Evolutionary conservation across 2,329 filamentous ascomycete species (phyloP).

Genomic region (Aspergillus sergii): DNA sequence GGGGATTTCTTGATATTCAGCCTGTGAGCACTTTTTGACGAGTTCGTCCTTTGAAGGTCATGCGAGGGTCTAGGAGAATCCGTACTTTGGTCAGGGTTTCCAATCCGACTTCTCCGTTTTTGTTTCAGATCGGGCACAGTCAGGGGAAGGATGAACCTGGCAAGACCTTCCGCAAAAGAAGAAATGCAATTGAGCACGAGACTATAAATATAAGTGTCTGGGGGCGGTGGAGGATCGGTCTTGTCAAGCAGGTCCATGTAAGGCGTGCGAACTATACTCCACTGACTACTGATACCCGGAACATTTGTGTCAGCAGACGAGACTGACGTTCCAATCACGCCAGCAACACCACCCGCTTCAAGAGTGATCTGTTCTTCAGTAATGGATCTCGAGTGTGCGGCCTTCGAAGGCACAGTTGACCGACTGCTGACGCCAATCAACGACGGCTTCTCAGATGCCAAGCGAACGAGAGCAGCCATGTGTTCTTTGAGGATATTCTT

Average conservation of each 20-base stretch:
- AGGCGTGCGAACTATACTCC: slow-evolving; percentile 83
- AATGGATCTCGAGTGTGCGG: slow-evolving; percentile 57
- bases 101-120: slow-evolving; percentile 49
- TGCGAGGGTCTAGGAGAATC: slow-evolving; percentile 28
- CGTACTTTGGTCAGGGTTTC: slow-evolving; percentile 41
- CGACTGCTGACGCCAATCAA: slow-evolving; percentile 88
- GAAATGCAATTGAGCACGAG: slow-evolving; percentile 87
- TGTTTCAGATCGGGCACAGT: slow-evolving; percentile 74
- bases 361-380: slow-evolving; percentile 82
- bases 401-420: slow-evolving; percentile 75
- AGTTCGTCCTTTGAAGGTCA: slow-evolving; percentile 35
- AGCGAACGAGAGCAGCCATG: slow-evolving; percentile 83
- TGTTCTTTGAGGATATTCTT: slow-evolving; percentile 79
- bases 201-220: slow-evolving; percentile 92
- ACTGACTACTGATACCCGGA: slow-evolving; percentile 81
- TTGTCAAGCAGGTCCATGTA: slow-evolving; percentile 97
- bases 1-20: slow-evolving; percentile 30
- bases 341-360: slow-evolving; percentile 83
- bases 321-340: slow-evolving; percentile 77
- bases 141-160: slow-evolving; percentile 88
- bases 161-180: slow-evolving; percentile 85
- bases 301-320: slow-evolving; percentile 67
- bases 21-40: slow-evolving; percentile 26
- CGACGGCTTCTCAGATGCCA: slow-evolving; percentile 86
- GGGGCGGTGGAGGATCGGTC: slow-evolving; percentile 75